These are phyloP conservation scores for Conticribra weissflogii DNA, from an alignment of 108 stramenopile genomes.

Conservation along the genomic window DNA sequence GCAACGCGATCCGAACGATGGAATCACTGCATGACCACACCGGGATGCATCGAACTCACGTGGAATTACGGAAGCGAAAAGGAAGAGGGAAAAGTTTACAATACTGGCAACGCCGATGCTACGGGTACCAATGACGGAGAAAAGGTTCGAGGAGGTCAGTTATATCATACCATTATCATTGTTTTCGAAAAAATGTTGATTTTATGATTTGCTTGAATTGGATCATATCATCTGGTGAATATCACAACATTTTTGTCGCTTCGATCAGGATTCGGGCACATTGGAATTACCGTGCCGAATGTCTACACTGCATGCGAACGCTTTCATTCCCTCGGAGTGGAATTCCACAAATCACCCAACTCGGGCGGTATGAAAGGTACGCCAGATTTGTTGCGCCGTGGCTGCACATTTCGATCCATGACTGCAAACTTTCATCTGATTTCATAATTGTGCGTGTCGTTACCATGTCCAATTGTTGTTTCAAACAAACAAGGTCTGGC, in stretches of 20 bases:
- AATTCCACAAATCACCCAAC: constrained; percentile 55
- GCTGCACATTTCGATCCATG: background rate
- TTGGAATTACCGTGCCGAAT: constrained; percentile 57
- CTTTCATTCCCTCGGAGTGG: constrained; percentile 33
- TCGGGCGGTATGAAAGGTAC: constrained; percentile 52
- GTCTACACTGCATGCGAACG: constrained; percentile 52
- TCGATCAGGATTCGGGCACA: constrained; percentile 41
- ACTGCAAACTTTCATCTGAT: background rate
- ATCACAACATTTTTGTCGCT: background rate
- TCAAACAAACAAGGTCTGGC: constrained; percentile 28
- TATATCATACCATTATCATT: background rate
- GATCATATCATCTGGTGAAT: too few species aligned
- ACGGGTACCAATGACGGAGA: constrained; percentile 53
- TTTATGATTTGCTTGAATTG: too few species aligned
- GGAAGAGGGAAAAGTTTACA: constrained; percentile 46
- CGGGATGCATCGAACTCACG: constrained; percentile 56
- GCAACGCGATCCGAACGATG: constrained; percentile 33
- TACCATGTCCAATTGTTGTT: background rate
- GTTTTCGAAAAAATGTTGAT: constrained; percentile 1
- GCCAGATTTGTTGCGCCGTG: background rate
- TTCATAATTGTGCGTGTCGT: background rate
- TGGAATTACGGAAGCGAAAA: constrained; percentile 57
- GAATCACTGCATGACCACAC: constrained; percentile 54
- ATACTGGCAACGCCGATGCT: constrained; percentile 56
- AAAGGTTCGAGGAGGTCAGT: constrained; percentile 41